Evolutionary conservation across 257 asterid genomes (phyloP).

Genomic region (Fraxinus quadrangulata): DNA sequence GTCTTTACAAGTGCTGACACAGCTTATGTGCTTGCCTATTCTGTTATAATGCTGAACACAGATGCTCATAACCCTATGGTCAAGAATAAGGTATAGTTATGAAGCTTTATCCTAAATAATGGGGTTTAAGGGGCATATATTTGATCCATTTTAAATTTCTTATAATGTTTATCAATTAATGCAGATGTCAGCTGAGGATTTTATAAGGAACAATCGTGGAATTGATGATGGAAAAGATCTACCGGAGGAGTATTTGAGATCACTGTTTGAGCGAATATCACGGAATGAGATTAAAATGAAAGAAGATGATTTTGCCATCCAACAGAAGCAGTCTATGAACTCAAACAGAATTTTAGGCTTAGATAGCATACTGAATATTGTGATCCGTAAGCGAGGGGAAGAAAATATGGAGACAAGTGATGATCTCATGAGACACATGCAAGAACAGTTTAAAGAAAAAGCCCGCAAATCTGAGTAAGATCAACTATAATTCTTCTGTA

Average conservation of each 20-base stretch:
- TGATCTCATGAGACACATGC: conserved; percentile 96
- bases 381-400: conserved; percentile 81
- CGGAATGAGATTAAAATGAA: conserved; percentile 96
- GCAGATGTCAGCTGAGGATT: conserved; percentile 98
- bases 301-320: conserved; percentile 84
- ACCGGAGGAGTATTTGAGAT: conserved; percentile 91
- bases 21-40: conserved; percentile 96
- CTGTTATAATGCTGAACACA: conserved; percentile 94
- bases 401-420: conserved; percentile 89
- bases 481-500: conserved; percentile 27
- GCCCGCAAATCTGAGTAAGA: conserved; percentile 99
- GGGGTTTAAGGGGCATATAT: conserved; percentile 7
- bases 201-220: conserved; percentile 93
- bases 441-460: conserved; percentile 97
- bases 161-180: conserved; percentile 20
- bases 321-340: conserved; percentile 85
- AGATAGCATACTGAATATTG: conserved; percentile 87
- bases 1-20: conserved; percentile 96
- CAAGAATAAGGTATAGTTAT: conserved; percentile 78
- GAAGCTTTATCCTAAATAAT: conserved; percentile 23
- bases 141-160: conserved; percentile 22
- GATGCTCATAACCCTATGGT: conserved; percentile 99
- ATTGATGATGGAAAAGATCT: conserved; percentile 97
- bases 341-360: conserved; percentile 76
- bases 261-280: conserved; percentile 85